Percentiles rank a stretch among this genome's conserved stretches.
phyloP scores from a whole-genome alignment of 257 asterid species.

The Haberlea rhodopensis region DNA sequence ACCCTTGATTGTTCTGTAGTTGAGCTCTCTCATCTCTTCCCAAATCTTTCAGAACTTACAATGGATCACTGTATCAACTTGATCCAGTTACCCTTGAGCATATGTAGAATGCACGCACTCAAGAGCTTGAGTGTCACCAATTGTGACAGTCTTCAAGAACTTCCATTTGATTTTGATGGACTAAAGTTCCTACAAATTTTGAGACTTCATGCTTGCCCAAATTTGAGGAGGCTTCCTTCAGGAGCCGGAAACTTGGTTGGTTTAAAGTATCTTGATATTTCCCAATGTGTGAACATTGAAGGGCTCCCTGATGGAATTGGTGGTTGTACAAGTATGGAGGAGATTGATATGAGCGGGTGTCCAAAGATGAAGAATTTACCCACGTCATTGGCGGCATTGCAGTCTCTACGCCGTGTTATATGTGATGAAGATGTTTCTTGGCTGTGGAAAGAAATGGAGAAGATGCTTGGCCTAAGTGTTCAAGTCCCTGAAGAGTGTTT shows the following conservation, averaged over 20 bases:
- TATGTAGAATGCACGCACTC: constrained; percentile 60
- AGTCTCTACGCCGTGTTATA: constrained; percentile 49
- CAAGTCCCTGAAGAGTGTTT: constrained; percentile 77
- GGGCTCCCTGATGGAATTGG: constrained; percentile 70
- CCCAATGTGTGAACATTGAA: constrained; percentile 67
- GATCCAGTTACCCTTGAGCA: constrained; percentile 50
- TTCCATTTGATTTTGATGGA: constrained; percentile 61
- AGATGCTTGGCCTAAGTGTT: constrained; percentile 49
- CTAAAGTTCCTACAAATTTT: constrained; percentile 47
- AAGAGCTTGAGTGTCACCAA: constrained; percentile 75
- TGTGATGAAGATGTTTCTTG: constrained; percentile 72
- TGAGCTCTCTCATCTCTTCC: constrained; percentile 64
- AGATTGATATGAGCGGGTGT: constrained; percentile 92
- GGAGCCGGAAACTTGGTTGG: constrained; percentile 49
- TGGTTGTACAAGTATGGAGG: constrained; percentile 64
- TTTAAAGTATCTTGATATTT: constrained; percentile 65
- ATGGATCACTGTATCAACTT: constrained; percentile 90
- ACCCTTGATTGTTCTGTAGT: constrained; percentile 40
- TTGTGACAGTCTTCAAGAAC: constrained; percentile 65
- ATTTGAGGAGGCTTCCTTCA: constrained; percentile 50
- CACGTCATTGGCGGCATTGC: constrained; percentile 35
- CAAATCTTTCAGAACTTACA: constrained; percentile 71
- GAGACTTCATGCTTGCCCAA: constrained; percentile 75
- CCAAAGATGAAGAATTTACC: constrained; percentile 57
- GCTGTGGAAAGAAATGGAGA: constrained; percentile 63